Percentiles rank a stretch among this genome's conserved stretches.
Conservation (phyloP, 192 early-diverging fungal genomes). For the Mortierella hygrophila region DNA sequence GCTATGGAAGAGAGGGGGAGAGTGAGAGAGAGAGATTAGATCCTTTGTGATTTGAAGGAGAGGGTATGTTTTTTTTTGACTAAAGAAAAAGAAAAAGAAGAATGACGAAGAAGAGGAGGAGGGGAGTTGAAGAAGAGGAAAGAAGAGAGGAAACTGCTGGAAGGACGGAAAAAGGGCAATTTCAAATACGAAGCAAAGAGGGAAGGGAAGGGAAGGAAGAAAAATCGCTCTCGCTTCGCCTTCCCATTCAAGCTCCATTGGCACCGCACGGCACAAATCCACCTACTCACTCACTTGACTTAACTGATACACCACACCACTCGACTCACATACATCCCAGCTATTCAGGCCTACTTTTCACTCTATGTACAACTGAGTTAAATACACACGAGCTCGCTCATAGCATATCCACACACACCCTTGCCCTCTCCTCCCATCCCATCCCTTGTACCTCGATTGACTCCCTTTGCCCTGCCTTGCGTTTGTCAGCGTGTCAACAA, state of each 20-base stretch:
- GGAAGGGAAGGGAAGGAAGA: not conserved
- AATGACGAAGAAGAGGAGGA: not conserved
- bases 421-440: too few relatives aligned
- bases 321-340: too few relatives aligned
- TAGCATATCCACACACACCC: not conserved
- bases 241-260: not conserved
- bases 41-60: not conserved
- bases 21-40: not conserved
- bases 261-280: not conserved
- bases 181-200: not conserved
- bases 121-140: not conserved
- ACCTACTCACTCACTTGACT: not conserved
- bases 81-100: not conserved
- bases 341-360: too few relatives aligned
- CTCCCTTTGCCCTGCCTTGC: too few relatives aligned
- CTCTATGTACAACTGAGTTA: too few relatives aligned
- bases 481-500: too few relatives aligned
- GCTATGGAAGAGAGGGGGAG: not conserved
- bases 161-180: not conserved
- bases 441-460: too few relatives aligned
- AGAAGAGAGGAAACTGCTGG: not conserved
- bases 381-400: not conserved
- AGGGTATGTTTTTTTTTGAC: not conserved
- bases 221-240: not conserved
- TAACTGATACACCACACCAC: too few relatives aligned